Conservation (phyloP, 345 rosid species). For the Syzygium aqueum region DNA sequence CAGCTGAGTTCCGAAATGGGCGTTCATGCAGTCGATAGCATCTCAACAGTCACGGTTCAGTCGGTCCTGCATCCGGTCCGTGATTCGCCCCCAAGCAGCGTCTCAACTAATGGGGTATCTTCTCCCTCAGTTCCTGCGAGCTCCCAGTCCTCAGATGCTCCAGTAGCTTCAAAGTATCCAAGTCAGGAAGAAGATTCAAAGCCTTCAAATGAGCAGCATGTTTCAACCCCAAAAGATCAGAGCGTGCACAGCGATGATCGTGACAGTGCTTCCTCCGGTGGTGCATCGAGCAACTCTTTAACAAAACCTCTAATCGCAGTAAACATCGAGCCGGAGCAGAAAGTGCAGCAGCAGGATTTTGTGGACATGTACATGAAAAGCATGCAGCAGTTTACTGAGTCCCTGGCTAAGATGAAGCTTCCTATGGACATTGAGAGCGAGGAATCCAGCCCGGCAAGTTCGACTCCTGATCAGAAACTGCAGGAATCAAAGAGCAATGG, state of each 20-base stretch:
- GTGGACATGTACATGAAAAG: slow-evolving; percentile 99
- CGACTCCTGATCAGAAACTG: slow-evolving; percentile 75
- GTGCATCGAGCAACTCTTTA: slow-evolving; percentile 20
- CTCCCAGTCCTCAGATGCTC: slow-evolving; percentile 46
- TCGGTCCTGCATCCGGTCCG: slow-evolving; percentile 47
- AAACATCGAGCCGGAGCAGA: slow-evolving; percentile 65
- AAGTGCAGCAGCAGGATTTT: slow-evolving; percentile 84
- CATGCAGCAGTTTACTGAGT: slow-evolving; percentile 99
- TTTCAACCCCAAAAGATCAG: slow-evolving; percentile 30
- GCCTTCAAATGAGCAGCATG: slow-evolving; percentile 33
- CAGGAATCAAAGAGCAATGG: slow-evolving; percentile 53
- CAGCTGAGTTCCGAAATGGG: slow-evolving; percentile 39
- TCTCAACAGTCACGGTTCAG: slow-evolving; percentile 28
- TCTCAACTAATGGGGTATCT: slow-evolving; percentile 64
- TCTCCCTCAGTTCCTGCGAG: slow-evolving; percentile 60
- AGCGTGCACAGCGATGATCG: slow-evolving; percentile 26
- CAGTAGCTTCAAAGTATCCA: not conserved
- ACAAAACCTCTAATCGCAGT: slow-evolving; percentile 44
- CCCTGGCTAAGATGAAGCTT: slow-evolving; percentile 98
- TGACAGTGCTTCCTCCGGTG: slow-evolving; percentile 44
- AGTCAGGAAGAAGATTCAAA: slow-evolving; percentile 21
- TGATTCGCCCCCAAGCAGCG: slow-evolving; percentile 78
- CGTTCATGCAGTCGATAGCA: slow-evolving; percentile 31
- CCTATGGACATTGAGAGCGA: slow-evolving; percentile 76
- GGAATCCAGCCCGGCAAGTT: slow-evolving; percentile 65